Evolutionary conservation across 1,139 yeast species (phyloP).

Genomic region (Barnettozyma hawaiiensis): DNA sequence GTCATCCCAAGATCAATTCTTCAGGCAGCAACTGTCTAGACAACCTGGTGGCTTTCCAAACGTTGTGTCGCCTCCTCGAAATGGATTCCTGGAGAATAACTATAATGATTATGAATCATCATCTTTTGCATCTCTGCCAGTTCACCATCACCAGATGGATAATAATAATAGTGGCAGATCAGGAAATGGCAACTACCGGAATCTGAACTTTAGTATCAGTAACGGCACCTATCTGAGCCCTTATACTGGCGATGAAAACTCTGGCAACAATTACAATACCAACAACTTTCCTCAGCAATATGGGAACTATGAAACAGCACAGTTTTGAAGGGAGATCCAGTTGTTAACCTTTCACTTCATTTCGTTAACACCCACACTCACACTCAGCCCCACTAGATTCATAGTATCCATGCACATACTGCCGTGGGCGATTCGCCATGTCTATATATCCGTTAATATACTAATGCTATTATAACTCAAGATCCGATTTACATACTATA

Average conservation of each 20-base stretch:
- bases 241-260: neutral
- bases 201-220: neutral
- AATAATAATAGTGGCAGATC: neutral
- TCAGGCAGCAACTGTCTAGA: neutral
- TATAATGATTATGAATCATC: constrained; percentile 4
- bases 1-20: constrained; percentile 3
- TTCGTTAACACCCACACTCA: neutral
- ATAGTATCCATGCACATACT: neutral
- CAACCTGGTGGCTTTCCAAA: neutral
- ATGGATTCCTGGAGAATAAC: constrained; percentile 6
- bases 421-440: neutral
- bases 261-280: neutral
- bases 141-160: constrained; percentile 10
- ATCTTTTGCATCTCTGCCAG: constrained; percentile 7
- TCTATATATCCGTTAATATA: constrained; percentile 1
- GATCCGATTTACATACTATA: too few species aligned
- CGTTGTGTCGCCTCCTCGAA: constrained; percentile 5
- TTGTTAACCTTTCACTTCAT: neutral
- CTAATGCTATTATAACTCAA: neutral
- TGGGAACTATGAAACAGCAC: constrained; percentile 19
- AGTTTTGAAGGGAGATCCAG: constrained; percentile 15
- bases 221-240: neutral
- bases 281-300: constrained; percentile 7
- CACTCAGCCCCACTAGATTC: neutral
- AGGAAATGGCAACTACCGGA: constrained; percentile 1